Evolutionary conservation across 495 filamentous ascomycete species (phyloP), one percentile per base, ranked within the genome.

Genomic region (Daldinia childiae): DNA sequence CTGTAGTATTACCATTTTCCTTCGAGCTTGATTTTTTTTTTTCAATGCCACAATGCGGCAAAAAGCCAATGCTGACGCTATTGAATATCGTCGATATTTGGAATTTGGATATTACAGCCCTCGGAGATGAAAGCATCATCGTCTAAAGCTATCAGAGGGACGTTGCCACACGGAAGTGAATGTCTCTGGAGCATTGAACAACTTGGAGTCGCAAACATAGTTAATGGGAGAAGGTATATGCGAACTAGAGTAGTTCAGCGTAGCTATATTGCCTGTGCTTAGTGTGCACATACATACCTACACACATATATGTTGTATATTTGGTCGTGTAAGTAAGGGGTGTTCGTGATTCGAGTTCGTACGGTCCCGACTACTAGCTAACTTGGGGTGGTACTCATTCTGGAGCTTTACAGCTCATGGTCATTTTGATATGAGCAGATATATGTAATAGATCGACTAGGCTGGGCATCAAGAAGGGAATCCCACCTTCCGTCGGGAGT

Each of bases 401-500:
- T 60, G 48, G 59, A 5, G 12, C 15, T 67, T 38, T 55, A 48
- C 4, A 68, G 30, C 17, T 60, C 59, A 29, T 54, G 38, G 50
- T 61, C 38, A 8, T 30, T 38, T 60, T 21, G 19, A 67, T 64
- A 48, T 58, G 45, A 51, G 39, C 34, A 38, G 15, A 26, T 17
- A 29, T 15, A 32, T 32, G 1, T 4, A 6, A 58, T 41, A 14
- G 7, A 59, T 36, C 7, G 29, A 32, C 55, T 43, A 19, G 24
- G 8, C 30, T 32, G 39, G 34, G 26, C 9, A 11, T 65, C 14
- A 24, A 38, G 17, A 54, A 58, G 15, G 7, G 15, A 66, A 69
- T 73, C 29, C 66, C 66, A 73, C 71, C 71, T 73, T 73, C 66
- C 66, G 26, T 59, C 71, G 55, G 45, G 52, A 66, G 71, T 64